Conservation (phyloP, 2,329 filamentous ascomycete species). For the Plectosphaerella sp. region DNA sequence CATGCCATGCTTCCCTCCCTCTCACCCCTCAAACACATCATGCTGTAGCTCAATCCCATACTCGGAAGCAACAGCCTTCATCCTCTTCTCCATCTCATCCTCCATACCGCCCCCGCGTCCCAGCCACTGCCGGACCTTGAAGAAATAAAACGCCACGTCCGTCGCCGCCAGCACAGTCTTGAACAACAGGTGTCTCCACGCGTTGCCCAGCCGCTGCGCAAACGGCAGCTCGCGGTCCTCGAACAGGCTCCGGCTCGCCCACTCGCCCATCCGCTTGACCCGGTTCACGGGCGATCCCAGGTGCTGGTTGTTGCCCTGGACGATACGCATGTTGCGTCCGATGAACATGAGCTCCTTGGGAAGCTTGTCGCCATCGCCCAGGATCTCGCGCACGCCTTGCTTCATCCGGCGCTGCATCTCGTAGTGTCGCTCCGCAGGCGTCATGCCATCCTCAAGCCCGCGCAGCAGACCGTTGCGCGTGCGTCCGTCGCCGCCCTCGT, state of each 20-base stretch:
- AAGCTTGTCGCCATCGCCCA: conserved; percentile 83
- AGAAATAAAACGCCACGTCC: conserved; percentile 80
- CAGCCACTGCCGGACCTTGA: conserved; percentile 71
- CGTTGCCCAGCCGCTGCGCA: conserved; percentile 61
- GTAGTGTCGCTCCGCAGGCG: conserved; percentile 70
- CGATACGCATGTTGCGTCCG: conserved; percentile 85
- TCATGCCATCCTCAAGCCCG: conserved; percentile 52
- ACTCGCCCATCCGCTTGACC: conserved; percentile 88
- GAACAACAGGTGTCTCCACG: conserved; percentile 78
- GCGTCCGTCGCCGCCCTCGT: conserved; percentile 74
- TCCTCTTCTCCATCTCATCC: conserved; percentile 83
- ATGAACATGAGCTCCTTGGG: conserved; percentile 91
- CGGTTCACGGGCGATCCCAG: conserved; percentile 86
- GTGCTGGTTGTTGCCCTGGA: conserved; percentile 90
- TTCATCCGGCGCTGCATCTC: conserved; percentile 86
- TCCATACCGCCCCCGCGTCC: conserved; percentile 84
- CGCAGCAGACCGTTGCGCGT: conserved; percentile 61
- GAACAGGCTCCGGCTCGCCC: conserved; percentile 81
- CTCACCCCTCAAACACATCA: conserved; percentile 77
- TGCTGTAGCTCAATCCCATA: conserved; percentile 90
- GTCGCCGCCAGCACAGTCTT: conserved; percentile 68
- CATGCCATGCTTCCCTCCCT: conserved; percentile 5
- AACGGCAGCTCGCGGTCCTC: conserved; percentile 64
- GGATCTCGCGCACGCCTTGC: conserved; percentile 60
- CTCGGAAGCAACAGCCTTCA: conserved; percentile 84